Percentiles rank a stretch among this genome's conserved stretches.
Evolutionary conservation across 768 basidiomycete genomes (phyloP).

Genomic region (Cyclocybe aegerita): DNA sequence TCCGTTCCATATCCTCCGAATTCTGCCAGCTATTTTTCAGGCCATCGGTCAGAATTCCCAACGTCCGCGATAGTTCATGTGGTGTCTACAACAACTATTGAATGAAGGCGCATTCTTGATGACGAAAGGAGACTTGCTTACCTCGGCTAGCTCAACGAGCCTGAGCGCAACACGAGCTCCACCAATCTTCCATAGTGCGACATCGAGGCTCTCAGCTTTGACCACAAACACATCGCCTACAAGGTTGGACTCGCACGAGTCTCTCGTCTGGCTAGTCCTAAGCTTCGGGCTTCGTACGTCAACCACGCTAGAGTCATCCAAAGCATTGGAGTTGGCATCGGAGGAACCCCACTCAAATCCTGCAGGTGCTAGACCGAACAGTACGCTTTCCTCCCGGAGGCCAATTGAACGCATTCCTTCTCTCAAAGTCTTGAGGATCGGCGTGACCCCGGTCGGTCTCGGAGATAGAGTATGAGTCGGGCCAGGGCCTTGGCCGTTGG

Average conservation of each 20-base stretch:
- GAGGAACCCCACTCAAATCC: conserved; percentile 21
- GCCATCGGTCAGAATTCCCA: conserved; percentile 74
- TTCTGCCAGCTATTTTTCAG: conserved; percentile 88
- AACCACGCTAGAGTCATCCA: too few species aligned
- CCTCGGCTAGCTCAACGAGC: conserved; percentile 75
- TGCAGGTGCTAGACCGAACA: conserved; percentile 22
- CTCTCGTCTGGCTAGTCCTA: too few species aligned
- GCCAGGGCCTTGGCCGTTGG: background rate
- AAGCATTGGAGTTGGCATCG: background rate
- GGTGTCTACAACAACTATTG: conserved; percentile 46
- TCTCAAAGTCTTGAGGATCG: conserved; percentile 51
- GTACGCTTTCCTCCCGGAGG: conserved; percentile 19
- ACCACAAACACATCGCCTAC: conserved; percentile 57
- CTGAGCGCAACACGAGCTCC: conserved; percentile 74
- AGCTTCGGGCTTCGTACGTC: too few species aligned
- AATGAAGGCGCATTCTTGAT: too few species aligned
- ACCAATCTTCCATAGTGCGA: conserved; percentile 79
- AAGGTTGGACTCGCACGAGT: conserved; percentile 14
- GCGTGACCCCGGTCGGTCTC: conserved; percentile 10
- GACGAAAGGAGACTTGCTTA: conserved; percentile 27
- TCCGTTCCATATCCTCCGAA: conserved; percentile 90
- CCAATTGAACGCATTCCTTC: conserved; percentile 39
- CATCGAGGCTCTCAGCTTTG: conserved; percentile 66
- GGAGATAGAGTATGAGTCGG: background rate
- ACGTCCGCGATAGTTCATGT: conserved; percentile 72